Percentiles rank a stretch among this genome's conserved stretches.
Conservation (phyloP, 2,329 filamentous ascomycete genomes). For the Aureobasidium sp. region DNA sequence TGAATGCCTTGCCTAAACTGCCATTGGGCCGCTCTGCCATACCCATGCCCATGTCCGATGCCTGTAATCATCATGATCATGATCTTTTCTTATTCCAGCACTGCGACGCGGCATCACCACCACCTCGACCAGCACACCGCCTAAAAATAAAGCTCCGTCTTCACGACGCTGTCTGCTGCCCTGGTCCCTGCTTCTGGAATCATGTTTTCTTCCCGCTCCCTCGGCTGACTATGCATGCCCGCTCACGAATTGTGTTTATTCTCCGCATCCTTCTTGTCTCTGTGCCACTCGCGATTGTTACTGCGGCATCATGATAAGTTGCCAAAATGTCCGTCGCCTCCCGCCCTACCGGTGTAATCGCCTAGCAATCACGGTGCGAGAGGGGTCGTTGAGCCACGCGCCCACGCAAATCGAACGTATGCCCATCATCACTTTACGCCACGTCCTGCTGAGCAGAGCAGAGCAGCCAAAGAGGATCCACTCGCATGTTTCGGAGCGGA, state of each 20-base stretch:
- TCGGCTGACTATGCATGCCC: conserved; percentile 2
- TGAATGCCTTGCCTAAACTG: background rate
- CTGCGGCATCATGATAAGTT: conserved; percentile 4
- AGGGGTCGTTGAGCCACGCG: conserved; percentile 9
- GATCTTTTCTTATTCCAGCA: background rate
- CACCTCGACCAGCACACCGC: background rate
- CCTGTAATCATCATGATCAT: background rate
- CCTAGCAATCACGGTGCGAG: background rate
- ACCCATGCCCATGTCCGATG: background rate
- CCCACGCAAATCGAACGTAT: background rate
- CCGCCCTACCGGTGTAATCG: background rate
- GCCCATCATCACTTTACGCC: conserved; percentile 8
- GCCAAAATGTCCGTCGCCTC: background rate
- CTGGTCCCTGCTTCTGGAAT: conserved; percentile 11
- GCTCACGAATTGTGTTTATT: background rate
- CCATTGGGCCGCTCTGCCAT: background rate
- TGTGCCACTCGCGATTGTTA: conserved; percentile 8
- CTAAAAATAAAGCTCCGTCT: conserved; percentile 7
- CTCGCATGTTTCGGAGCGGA: conserved; percentile 10
- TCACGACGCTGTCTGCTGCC: background rate
- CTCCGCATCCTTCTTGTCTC: conserved; percentile 1
- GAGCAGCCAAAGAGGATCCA: conserved; percentile 5
- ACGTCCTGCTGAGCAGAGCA: background rate
- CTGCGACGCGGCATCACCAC: background rate
- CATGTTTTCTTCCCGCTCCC: conserved; percentile 10